phyloP scores from a whole-genome alignment of 2,329 filamentous ascomycete genomes.

The Beauveria australis region DNA sequence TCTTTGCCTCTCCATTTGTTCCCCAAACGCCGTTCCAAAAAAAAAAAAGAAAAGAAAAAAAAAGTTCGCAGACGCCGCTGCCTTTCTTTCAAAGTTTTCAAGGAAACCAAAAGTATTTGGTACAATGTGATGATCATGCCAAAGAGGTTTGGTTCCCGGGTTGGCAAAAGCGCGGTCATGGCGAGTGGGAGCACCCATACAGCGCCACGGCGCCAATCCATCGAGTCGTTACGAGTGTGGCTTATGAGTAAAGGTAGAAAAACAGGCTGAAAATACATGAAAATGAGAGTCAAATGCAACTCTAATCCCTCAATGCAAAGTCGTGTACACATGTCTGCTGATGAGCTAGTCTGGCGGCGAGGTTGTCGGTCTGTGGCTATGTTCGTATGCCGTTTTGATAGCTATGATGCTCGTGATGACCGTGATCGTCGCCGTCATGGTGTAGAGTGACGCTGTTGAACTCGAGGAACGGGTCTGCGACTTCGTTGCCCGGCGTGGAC shows the following conservation, averaged over 20 bases:
- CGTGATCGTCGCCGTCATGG: slow-evolving; percentile 79
- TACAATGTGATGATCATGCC: neutral
- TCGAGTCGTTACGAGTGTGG: neutral
- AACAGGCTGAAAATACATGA: slow-evolving; percentile 7
- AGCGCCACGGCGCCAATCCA: neutral
- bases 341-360: slow-evolving; percentile 13
- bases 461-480: slow-evolving; percentile 89
- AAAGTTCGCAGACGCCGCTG: slow-evolving; percentile 15
- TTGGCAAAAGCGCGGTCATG: neutral
- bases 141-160: neutral
- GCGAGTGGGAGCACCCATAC: neutral
- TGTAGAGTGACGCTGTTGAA: slow-evolving; percentile 98
- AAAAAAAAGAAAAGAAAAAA: neutral
- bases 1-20: slow-evolving; percentile 20
- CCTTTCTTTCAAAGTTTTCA: neutral
- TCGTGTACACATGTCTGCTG: slow-evolving; percentile 13
- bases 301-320: slow-evolving; percentile 6
- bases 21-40: slow-evolving; percentile 25
- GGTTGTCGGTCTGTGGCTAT: slow-evolving; percentile 5
- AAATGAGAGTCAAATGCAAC: neutral
- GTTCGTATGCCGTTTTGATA: slow-evolving; percentile 15
- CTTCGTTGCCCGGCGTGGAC: slow-evolving; percentile 74
- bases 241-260: neutral
- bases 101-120: neutral
- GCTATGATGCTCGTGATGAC: slow-evolving; percentile 22